Evolutionary conservation across 1,284 basidiomycete species (phyloP).

Genomic region (Boletus hoseneyae): DNA sequence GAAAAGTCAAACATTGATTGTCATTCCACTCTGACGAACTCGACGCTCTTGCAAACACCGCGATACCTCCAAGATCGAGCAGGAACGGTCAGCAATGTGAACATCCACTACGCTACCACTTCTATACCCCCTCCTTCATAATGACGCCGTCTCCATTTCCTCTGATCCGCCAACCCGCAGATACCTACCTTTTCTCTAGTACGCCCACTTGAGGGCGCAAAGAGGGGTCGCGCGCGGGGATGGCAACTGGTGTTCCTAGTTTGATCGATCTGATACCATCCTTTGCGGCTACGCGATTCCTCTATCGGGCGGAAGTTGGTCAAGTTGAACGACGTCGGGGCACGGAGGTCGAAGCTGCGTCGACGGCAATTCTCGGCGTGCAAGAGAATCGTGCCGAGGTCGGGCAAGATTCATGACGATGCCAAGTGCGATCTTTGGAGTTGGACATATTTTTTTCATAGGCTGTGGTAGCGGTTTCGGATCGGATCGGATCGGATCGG

Average conservation of each 20-base stretch:
- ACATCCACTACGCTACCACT: background rate
- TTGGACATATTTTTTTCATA: background rate
- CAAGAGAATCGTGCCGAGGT: too few species aligned
- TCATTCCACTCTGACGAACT: background rate
- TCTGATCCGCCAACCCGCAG: background rate
- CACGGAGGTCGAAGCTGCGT: too few species aligned
- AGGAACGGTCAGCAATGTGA: background rate
- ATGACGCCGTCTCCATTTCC: too few species aligned
- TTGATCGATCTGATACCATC: background rate
- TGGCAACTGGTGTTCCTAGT: background rate
- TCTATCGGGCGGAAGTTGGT: too few species aligned
- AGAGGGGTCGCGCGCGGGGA: constrained; percentile 4
- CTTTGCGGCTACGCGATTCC: too few species aligned
- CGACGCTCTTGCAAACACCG: background rate
- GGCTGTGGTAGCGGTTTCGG: background rate
- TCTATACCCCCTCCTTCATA: background rate
- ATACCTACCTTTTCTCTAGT: constrained; percentile 12
- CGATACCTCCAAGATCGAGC: background rate
- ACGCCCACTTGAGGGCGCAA: constrained; percentile 19
- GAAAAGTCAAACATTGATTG: background rate
- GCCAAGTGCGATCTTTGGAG: too few species aligned
- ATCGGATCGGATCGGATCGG: background rate
- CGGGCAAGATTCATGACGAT: too few species aligned
- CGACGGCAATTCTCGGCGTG: too few species aligned
- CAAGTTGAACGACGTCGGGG: too few species aligned